These are phyloP conservation scores for Myxozyma neglecta DNA, from an alignment of 805 yeast species.

Conservation along the genomic window DNA sequence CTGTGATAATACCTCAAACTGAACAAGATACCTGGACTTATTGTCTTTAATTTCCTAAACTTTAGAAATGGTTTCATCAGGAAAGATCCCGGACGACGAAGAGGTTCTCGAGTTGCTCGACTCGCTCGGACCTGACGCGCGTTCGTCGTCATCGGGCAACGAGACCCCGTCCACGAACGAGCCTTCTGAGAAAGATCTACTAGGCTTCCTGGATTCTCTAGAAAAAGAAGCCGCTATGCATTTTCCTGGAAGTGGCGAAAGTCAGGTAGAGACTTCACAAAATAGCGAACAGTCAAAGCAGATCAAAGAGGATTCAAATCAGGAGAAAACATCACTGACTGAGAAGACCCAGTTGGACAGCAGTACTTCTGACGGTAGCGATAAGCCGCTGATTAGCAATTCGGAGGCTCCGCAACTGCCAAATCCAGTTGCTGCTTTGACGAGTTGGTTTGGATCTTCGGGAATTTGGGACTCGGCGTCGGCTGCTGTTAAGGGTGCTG, in stretches of 20 bases:
- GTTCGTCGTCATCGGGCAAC: slow-evolving; percentile 7
- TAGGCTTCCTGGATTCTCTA: slow-evolving; percentile 46
- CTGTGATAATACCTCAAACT: no score
- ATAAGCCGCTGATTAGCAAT: neutral
- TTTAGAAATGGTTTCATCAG: slow-evolving; percentile 22
- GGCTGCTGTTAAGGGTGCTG: slow-evolving; percentile 46
- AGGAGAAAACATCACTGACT: neutral
- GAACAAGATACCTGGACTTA: neutral
- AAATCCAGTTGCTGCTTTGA: slow-evolving; percentile 16
- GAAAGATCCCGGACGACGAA: slow-evolving; percentile 32
- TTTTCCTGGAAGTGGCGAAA: neutral
- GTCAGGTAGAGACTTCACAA: no score
- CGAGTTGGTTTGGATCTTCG: slow-evolving; percentile 35
- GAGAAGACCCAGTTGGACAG: neutral
- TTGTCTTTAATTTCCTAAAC: neutral
- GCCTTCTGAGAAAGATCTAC: slow-evolving; percentile 42
- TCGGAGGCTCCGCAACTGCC: neutral
- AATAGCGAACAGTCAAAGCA: no score
- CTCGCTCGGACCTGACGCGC: slow-evolving; percentile 37
- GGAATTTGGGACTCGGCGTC: slow-evolving; percentile 46
- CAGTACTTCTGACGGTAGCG: neutral
- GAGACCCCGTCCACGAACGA: slow-evolving; percentile 12
- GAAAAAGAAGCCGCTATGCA: slow-evolving; percentile 34
- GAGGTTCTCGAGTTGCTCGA: slow-evolving; percentile 46
- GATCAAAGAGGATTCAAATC: no score